A percentile compares a stretch with the other conserved stretches of the same genome.
These are phyloP conservation scores for Colletotrichum chrysophilum DNA, from an alignment of 2,329 filamentous ascomycete species.

Conservation along the genomic window DNA sequence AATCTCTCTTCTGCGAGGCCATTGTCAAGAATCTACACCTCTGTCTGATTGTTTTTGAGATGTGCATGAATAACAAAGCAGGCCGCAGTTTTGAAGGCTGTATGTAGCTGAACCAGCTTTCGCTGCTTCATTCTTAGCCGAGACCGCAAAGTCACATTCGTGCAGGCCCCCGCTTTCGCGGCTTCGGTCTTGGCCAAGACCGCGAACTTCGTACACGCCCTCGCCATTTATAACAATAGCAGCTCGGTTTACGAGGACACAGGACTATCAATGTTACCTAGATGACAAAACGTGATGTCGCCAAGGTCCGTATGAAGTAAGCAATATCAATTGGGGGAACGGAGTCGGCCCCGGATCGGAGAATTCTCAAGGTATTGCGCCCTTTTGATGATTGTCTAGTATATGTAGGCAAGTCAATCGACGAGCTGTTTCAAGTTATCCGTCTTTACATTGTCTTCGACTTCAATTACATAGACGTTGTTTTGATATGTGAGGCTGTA, in stretches of 20 bases:
- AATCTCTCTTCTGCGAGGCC: no score
- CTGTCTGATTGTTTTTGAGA: no score
- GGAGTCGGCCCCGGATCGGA: background rate
- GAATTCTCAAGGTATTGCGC: background rate
- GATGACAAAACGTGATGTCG: background rate
- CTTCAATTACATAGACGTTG: background rate
- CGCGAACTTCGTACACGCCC: background rate
- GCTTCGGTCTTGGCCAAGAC: background rate
- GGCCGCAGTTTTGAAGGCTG: no score
- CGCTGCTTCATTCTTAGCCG: no score
- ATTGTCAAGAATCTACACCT: no score
- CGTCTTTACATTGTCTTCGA: background rate
- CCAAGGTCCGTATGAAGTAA: background rate
- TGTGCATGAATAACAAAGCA: no score
- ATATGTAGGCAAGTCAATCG: background rate
- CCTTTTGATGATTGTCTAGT: background rate
- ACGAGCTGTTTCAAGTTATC: background rate
- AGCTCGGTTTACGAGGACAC: background rate
- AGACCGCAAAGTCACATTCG: no score
- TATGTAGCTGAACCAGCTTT: no score
- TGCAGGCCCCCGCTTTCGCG: background rate
- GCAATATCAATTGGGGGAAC: background rate
- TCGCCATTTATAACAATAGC: background rate
- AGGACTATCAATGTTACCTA: background rate
- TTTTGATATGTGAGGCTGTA: background rate